Evolutionary conservation across 805 yeast genomes (phyloP).

Genomic region (Candida rishiriensis): DNA sequence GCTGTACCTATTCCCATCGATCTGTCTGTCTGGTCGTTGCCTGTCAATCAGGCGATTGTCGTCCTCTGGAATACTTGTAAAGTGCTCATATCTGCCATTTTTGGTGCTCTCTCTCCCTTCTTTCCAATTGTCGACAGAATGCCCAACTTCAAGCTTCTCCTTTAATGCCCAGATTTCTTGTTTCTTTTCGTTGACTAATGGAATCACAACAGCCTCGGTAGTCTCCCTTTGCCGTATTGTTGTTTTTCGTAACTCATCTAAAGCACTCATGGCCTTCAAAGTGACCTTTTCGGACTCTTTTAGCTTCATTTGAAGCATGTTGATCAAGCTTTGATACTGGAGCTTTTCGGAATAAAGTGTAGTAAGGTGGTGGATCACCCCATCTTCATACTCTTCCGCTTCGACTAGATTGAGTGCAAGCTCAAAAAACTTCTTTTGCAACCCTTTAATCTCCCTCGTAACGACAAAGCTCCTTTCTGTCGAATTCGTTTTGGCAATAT

Average conservation of each 20-base stretch:
- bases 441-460: conserved; percentile 5
- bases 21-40: conserved; percentile 1
- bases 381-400: neutral
- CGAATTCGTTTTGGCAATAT: conserved; percentile 2
- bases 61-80: conserved; percentile 9
- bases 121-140: neutral
- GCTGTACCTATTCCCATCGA: neutral
- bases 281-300: conserved; percentile 1
- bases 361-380: neutral
- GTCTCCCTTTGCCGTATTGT: conserved; percentile 1
- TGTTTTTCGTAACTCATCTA: neutral
- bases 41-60: conserved; percentile 6
- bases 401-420: neutral
- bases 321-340: neutral
- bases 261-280: conserved; percentile 3
- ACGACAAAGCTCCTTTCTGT: conserved; percentile 4
- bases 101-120: neutral
- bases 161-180: conserved; percentile 3
- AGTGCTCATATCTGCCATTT: neutral
- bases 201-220: conserved; percentile 10
- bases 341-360: neutral
- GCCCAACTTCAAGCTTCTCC: too few relatives aligned
- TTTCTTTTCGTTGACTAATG: conserved; percentile 18
- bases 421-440: neutral
- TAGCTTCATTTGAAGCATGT: neutral